Evolutionary conservation across 352 stramenopile species (phyloP), one percentile per base, ranked within the genome.

Genomic region (Phytophthora aleatoria): DNA sequence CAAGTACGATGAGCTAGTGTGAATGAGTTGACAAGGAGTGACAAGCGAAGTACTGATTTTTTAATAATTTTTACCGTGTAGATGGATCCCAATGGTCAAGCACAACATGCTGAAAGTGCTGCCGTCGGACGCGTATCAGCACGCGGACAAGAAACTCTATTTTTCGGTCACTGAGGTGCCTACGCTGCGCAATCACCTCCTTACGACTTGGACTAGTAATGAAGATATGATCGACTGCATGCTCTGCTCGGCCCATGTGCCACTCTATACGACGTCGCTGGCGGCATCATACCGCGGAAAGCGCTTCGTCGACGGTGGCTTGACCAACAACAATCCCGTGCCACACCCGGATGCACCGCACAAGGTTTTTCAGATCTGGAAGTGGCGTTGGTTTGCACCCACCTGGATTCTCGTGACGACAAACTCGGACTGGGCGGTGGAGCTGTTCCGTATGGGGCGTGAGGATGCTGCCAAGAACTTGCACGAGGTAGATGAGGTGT

Each of bases 181-280:
- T 15, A 64, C 59, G 50, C 58, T 91, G 26, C 64, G 76, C 58
- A 94, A 94, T 63, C 79, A 92, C 64, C 66, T 92, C 41, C 60
- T 92, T 38, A 92, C 82, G 11, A 73, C 74, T 15, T 94, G 81
- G 73, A 64, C 70, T n/a, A 82, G 69, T 64, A 94, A 92, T 57
- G 83, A 92, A 67, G 85, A 94, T 39, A 90, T 92, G 80, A 71
- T 92, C 15, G 83, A 94, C 73, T 77, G 80, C 53, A 94, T 94
- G 82, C 63, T 92, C 38, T 89, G 80, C 24, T 92, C 82, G 10
- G 78, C 71, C 4, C 83, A 92, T 61, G 79, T 92, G 27, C 84
- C 82, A 45, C 44, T 92, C 11, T 94, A 92, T 76, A 90, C 77
- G 63, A 87, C 77, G 28, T 84, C 81, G 50, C 70, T 91, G 24